phyloP scores from a whole-genome alignment of 495 filamentous ascomycete genomes.

The Aspergillus kassunensis region DNA sequence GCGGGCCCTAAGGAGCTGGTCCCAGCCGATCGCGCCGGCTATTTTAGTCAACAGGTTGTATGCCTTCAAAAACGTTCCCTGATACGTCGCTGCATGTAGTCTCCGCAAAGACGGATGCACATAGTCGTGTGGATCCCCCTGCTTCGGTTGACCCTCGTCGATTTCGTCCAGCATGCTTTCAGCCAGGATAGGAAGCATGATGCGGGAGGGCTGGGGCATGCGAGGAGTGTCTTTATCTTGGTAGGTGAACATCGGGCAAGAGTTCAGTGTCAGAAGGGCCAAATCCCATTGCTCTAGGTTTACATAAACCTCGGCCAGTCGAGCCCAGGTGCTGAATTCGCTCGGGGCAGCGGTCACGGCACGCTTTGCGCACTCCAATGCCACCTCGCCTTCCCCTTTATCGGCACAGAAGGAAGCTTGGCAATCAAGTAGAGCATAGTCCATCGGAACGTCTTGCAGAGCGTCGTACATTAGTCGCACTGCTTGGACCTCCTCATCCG shows the following conservation, averaged over 20 bases:
- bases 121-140: slow-evolving; percentile 65
- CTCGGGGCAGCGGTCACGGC: slow-evolving; percentile 92
- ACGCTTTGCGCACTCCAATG: slow-evolving; percentile 87
- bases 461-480: slow-evolving; percentile 84
- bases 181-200: slow-evolving; percentile 78
- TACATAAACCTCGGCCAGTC: slow-evolving; percentile 89
- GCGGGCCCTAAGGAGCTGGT: slow-evolving; percentile 84
- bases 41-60: slow-evolving; percentile 93
- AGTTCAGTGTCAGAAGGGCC: slow-evolving; percentile 93
- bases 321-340: slow-evolving; percentile 95
- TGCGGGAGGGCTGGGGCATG: slow-evolving; percentile 84
- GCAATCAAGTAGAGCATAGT: slow-evolving; percentile 88
- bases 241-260: slow-evolving; percentile 99
- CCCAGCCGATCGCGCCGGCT: slow-evolving; percentile 94
- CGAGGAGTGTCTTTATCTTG: slow-evolving; percentile 94
- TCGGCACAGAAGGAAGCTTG: slow-evolving; percentile 89
- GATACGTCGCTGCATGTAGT: slow-evolving; percentile 80
- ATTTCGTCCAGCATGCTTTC: slow-evolving; percentile 96
- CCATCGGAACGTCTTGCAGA: slow-evolving; percentile 87
- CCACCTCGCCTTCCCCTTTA: slow-evolving; percentile 82
- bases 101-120: slow-evolving; percentile 85
- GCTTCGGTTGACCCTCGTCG: slow-evolving; percentile 78
- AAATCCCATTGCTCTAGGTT: slow-evolving; percentile 89
- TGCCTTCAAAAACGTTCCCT: slow-evolving; percentile 91
- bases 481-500: slow-evolving; percentile 93